These are phyloP conservation scores for Talaromyces adpressus DNA, from an alignment of 495 filamentous ascomycete genomes.

Conservation along the genomic window DNA sequence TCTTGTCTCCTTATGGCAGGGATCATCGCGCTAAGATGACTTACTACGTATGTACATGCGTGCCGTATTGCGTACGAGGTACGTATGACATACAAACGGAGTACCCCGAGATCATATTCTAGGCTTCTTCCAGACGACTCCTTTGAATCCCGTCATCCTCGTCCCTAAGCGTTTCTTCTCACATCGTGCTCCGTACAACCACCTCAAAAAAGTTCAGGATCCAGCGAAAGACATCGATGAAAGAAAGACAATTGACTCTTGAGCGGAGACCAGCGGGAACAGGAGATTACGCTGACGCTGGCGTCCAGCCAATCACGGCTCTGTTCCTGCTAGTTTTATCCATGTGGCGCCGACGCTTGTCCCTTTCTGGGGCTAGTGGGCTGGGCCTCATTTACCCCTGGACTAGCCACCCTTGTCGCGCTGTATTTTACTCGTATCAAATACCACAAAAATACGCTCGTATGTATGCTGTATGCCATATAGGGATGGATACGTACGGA, in stretches of 20 bases:
- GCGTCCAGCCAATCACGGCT: background rate
- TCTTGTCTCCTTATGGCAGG: background rate
- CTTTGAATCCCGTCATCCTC: background rate
- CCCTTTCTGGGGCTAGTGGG: background rate
- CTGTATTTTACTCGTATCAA: background rate
- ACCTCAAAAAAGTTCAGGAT: background rate
- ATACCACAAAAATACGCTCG: background rate
- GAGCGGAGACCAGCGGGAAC: constrained; percentile 1
- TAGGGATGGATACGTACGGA: background rate
- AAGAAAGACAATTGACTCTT: background rate
- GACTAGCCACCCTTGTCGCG: background rate
- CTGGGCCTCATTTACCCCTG: background rate
- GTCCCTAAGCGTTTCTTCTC: background rate
- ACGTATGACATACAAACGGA: no score
- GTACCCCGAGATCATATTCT: no score
- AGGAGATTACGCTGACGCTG: background rate
- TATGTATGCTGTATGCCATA: no score
- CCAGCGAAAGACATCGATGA: background rate
- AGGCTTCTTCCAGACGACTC: background rate
- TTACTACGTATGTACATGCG: no score
- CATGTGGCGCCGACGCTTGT: background rate
- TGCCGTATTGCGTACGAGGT: background rate
- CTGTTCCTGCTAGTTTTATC: background rate
- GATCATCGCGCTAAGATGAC: background rate
- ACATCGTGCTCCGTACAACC: no score